A percentile compares a stretch with the other conserved stretches of the same genome.
These are phyloP conservation scores for Carallia pectinifolia DNA, from an alignment of 345 rosid genomes.

Conservation along the genomic window DNA sequence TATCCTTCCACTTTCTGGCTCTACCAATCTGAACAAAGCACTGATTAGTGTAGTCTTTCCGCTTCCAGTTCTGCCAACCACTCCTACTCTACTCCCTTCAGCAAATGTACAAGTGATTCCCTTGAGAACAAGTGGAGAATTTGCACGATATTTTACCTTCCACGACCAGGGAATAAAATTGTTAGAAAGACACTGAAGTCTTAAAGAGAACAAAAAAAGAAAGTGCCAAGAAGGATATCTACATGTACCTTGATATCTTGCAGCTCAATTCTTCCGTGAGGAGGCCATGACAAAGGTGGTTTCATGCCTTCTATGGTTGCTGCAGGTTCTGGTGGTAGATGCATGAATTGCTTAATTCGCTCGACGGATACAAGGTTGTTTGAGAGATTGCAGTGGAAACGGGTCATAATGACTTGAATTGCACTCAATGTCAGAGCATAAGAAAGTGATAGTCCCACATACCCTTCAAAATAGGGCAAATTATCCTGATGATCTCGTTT, in stretches of 20 bases:
- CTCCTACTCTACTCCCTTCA: slow-evolving; percentile 69
- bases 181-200: no score
- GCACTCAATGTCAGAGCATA: slow-evolving; percentile 62
- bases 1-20: slow-evolving; percentile 60
- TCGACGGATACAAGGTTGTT: slow-evolving; percentile 72
- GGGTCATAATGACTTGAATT: slow-evolving; percentile 48
- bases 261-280: slow-evolving; percentile 61
- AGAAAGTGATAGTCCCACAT: slow-evolving; percentile 75
- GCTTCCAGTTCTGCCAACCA: slow-evolving; percentile 83
- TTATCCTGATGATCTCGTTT: no score
- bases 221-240: no score
- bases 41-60: slow-evolving; percentile 79
- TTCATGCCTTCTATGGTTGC: slow-evolving; percentile 56
- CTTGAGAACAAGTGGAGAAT: slow-evolving; percentile 62
- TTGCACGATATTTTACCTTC: slow-evolving; percentile 69
- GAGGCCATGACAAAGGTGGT: slow-evolving; percentile 69
- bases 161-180: neutral
- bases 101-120: slow-evolving; percentile 73
- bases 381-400: slow-evolving; percentile 62
- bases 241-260: slow-evolving; percentile 55
- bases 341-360: slow-evolving; percentile 73
- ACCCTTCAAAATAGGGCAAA: slow-evolving; percentile 33
- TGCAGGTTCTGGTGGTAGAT: slow-evolving; percentile 56
- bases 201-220: no score
- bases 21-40: slow-evolving; percentile 73